Conservation (phyloP, 805 yeast species). For the Candida vartiovaarae region DNA sequence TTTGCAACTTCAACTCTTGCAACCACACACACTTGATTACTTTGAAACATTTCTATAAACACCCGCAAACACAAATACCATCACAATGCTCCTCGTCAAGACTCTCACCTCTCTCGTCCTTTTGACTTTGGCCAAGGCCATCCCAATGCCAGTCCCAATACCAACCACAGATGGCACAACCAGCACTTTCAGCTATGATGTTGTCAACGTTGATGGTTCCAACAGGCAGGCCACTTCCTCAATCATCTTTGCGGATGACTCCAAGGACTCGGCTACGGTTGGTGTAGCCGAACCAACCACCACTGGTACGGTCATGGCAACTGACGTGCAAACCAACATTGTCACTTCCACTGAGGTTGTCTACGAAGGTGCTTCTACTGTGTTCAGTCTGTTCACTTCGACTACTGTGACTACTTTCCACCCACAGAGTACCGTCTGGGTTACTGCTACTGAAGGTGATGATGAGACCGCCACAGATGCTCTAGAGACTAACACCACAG, state of each 20-base stretch:
- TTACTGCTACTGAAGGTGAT: conserved; percentile 19
- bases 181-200: conserved; percentile 13
- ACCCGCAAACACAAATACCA: not conserved
- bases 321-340: conserved; percentile 1
- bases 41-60: too few relatives aligned
- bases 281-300: conserved; percentile 20
- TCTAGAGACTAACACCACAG: conserved; percentile 4
- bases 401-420: conserved; percentile 17
- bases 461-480: conserved; percentile 2
- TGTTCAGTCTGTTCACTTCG: conserved; percentile 17
- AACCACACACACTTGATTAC: not conserved
- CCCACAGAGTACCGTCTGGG: conserved; percentile 20
- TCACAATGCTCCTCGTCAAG: conserved; percentile 20
- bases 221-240: conserved; percentile 20
- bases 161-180: conserved; percentile 12
- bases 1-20: not conserved
- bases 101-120: conserved; percentile 17
- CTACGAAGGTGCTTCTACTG: conserved; percentile 4
- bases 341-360: conserved; percentile 14
- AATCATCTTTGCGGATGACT: conserved; percentile 12
- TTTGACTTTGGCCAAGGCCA: conserved; percentile 15
- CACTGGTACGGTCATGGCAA: conserved; percentile 7
- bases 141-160: conserved; percentile 18
- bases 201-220: conserved; percentile 25
- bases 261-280: conserved; percentile 9